These are phyloP conservation scores for Solanum aculeatissimum DNA, from an alignment of 305 asterid genomes.

Conservation along the genomic window DNA sequence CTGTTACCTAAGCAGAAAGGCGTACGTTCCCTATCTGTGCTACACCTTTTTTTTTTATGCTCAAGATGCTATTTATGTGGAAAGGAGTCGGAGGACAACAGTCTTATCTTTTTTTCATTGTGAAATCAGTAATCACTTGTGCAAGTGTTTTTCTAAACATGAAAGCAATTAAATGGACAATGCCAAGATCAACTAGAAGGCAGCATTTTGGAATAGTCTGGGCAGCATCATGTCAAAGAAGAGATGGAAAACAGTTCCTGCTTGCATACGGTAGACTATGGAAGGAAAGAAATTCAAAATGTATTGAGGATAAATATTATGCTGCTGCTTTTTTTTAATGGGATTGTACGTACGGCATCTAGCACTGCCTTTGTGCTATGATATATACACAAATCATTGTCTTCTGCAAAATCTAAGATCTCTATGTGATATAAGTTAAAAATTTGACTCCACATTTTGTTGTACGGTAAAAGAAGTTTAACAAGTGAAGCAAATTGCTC, in stretches of 20 bases:
- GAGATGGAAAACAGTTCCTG: neutral
- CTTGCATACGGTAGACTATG: neutral
- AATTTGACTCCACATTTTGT: neutral
- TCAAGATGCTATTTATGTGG: neutral
- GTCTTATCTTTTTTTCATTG: neutral
- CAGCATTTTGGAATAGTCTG: neutral
- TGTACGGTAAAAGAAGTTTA: neutral
- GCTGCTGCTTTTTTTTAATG: neutral
- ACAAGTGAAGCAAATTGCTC: neutral
- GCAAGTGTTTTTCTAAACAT: neutral
- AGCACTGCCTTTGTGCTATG: neutral
- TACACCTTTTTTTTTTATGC: neutral
- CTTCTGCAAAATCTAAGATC: neutral
- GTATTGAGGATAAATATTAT: neutral
- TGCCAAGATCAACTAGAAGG: neutral
- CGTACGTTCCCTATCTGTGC: conserved; percentile 90
- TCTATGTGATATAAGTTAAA: neutral
- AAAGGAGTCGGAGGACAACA: neutral
- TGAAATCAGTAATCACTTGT: neutral
- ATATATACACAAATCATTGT: neutral
- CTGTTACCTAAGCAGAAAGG: conserved; percentile 99
- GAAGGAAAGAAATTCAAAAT: neutral
- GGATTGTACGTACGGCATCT: neutral
- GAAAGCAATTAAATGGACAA: neutral
- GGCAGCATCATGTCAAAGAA: neutral